Conservation (phyloP, 805 yeast genomes). For the Pichia rugopelliculosa region DNA sequence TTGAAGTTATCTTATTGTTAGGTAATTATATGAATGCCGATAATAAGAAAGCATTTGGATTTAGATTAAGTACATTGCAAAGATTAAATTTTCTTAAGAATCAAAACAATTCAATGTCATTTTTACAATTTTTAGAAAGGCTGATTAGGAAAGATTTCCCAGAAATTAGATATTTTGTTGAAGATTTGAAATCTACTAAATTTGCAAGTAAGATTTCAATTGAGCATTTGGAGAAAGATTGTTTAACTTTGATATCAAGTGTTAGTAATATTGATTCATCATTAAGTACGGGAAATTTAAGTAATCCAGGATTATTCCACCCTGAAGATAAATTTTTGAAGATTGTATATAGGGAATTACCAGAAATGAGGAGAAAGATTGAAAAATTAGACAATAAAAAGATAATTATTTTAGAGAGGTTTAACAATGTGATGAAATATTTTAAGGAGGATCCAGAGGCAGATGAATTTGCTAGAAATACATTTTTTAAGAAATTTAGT, state of each 20-base stretch:
- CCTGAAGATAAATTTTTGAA: slow-evolving; percentile 70
- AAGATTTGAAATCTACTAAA: slow-evolving; percentile 54
- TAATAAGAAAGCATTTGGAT: slow-evolving; percentile 90
- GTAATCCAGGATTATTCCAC: slow-evolving; percentile 71
- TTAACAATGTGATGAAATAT: slow-evolving; percentile 63
- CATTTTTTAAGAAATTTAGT: slow-evolving; percentile 75
- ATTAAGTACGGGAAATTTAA: slow-evolving; percentile 73
- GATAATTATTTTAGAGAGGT: slow-evolving; percentile 54
- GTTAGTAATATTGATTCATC: slow-evolving; percentile 69
- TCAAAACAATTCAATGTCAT: slow-evolving; percentile 77
- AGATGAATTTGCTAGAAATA: slow-evolving; percentile 57
- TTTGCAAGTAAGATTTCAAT: slow-evolving; percentile 67
- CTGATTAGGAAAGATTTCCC: slow-evolving; percentile 82
- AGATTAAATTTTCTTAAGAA: slow-evolving; percentile 87
- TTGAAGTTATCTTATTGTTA: slow-evolving; percentile 80
- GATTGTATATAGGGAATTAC: slow-evolving; percentile 57
- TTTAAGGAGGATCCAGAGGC: slow-evolving; percentile 80
- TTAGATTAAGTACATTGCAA: slow-evolving; percentile 83
- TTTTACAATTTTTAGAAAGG: slow-evolving; percentile 86
- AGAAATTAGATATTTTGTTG: slow-evolving; percentile 63
- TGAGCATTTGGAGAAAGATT: slow-evolving; percentile 73
- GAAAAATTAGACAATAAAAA: slow-evolving; percentile 58
- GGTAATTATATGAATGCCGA: slow-evolving; percentile 96
- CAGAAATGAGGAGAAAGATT: slow-evolving; percentile 67
- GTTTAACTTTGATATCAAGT: slow-evolving; percentile 51